Conservation (phyloP, 768 basidiomycete species). For the Lactifluus echinatus region DNA sequence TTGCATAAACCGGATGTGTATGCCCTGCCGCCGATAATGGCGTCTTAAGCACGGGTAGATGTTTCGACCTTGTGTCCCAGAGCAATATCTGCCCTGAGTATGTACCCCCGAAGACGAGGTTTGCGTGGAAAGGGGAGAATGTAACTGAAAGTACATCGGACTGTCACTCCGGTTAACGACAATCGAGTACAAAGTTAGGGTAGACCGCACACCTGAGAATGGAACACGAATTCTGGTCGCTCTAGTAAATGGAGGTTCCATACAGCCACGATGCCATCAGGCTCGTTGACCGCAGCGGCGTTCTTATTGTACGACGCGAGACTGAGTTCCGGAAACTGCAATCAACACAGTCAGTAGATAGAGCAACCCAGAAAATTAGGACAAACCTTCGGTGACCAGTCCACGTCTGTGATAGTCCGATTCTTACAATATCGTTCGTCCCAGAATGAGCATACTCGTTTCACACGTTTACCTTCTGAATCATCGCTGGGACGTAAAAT, state of each 20-base stretch:
- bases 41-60: conserved; percentile 92
- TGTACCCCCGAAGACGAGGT: conserved; percentile 96
- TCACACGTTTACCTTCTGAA: conserved; percentile 81
- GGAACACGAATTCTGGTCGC: conserved; percentile 95
- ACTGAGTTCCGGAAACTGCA: conserved; percentile 88
- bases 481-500: conserved; percentile 53
- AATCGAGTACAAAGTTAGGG: neutral
- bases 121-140: conserved; percentile 97
- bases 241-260: conserved; percentile 97
- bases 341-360: neutral
- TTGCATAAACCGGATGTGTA: conserved; percentile 97
- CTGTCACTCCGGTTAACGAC: conserved; percentile 28
- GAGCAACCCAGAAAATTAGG: neutral
- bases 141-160: conserved; percentile 95
- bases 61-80: conserved; percentile 97
- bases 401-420: conserved; percentile 89
- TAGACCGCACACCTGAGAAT: conserved; percentile 73
- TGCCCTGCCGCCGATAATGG: conserved; percentile 94
- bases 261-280: conserved; percentile 92
- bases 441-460: conserved; percentile 88
- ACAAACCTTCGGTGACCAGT: conserved; percentile 93
- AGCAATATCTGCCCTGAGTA: conserved; percentile 97
- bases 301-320: conserved; percentile 99
- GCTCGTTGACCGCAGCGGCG: conserved; percentile 85
- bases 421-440: conserved; percentile 90